Conservation (phyloP, 2,329 filamentous ascomycete genomes). For the Talaromyces sp. region DNA sequence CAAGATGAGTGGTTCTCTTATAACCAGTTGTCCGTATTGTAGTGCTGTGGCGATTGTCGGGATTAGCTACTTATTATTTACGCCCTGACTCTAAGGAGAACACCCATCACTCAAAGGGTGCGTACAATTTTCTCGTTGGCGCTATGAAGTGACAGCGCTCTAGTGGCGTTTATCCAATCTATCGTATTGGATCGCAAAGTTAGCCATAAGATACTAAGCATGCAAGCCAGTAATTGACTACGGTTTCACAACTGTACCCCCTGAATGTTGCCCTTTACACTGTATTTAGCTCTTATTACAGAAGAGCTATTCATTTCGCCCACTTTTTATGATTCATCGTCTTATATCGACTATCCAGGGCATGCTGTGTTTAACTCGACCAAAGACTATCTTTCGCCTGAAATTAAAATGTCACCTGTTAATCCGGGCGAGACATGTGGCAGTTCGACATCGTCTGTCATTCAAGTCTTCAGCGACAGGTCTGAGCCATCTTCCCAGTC, state of each 20-base stretch:
- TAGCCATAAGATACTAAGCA: not conserved
- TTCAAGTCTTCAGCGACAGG: constrained; percentile 1
- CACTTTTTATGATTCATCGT: not conserved
- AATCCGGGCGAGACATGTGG: not conserved
- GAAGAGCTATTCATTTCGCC: no score
- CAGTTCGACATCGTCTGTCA: not conserved
- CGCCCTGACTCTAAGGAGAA: no score
- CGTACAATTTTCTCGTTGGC: no score
- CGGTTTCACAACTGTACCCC: not conserved
- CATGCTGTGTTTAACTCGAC: not conserved
- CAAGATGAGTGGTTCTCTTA: no score
- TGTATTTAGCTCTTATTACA: no score
- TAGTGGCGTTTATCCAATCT: no score
- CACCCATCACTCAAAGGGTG: no score
- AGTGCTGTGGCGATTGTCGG: no score
- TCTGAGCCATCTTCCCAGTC: constrained; percentile 6
- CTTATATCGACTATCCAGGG: not conserved
- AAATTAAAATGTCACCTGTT: not conserved
- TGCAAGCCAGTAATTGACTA: not conserved
- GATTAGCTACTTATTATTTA: no score
- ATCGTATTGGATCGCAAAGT: not conserved
- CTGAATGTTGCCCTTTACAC: not conserved
- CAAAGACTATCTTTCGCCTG: not conserved
- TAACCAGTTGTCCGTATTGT: no score
- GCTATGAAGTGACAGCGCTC: no score